Base-by-base conservation (phyloP, 1,284 basidiomycete species). In the Apiotrichum sp. region DNA sequence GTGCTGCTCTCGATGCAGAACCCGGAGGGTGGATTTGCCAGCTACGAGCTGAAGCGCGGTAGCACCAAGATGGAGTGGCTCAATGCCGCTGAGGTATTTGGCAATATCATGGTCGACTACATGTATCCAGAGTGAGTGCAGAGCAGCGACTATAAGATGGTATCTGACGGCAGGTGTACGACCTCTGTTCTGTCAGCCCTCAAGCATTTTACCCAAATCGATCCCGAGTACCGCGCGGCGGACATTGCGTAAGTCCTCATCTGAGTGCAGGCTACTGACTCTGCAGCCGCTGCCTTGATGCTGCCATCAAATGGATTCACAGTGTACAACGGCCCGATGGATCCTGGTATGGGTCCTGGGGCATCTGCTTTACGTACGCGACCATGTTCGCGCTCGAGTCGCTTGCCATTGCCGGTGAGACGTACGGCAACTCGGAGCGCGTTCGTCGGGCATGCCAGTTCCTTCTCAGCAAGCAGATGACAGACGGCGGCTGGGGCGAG, bases 401-500 rank as follows among this genome's bases (percentile, higher is more conserved):
- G 57, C 82, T 99, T 34, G 83, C 86, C 0, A 82, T 97, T 43
- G 91, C 89, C 0, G 93, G 92, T 3, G 89, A 97, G 78, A 89
- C 84, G n/a, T 93, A 91, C 72, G 80, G 77, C 44, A 97, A 86
- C 46, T 93, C 89, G 61, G 72, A 80, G 32, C 74, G 79, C 43
- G 85, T 88, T 36, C 81, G 81, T 52, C 80, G 80, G 52, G 95
- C 93, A 1, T 98, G 96, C 71, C 81, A 86, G 31, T 98, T 96
- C 76, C 76, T 98, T 48, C 67, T 93, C 33, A 71, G 79, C 43
- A 91, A 92, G 71, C 96, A 98, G 76, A 84, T 87, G 71, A 79
- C 78, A 3, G 96, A 98, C 69, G 96, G 96, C 29, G 96, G 96
- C 2, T 99, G 96, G 95, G 95, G 95, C n/a, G 96, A 98, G 77